Evolutionary conservation across 192 early-diverging fungal species (phyloP).

Genomic region (Dissophora ornata): DNA sequence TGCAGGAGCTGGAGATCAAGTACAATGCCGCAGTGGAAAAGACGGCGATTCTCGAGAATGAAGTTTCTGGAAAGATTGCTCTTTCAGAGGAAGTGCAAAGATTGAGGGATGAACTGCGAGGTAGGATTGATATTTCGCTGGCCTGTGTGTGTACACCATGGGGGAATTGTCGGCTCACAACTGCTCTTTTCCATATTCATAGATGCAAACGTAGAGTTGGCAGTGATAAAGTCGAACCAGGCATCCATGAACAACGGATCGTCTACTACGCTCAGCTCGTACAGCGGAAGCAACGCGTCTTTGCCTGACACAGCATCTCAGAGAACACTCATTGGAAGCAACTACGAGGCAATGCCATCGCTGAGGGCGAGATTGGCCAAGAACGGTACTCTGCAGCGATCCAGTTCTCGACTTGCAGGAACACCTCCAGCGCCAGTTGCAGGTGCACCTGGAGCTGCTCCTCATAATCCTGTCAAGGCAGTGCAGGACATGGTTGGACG

Average conservation of each 20-base stretch:
- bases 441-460: neutral
- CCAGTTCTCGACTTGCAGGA: constrained; percentile 16
- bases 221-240: constrained; percentile 64
- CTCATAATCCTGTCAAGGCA: constrained; percentile 70
- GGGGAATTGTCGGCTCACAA: neutral
- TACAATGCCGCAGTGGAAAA: constrained; percentile 78
- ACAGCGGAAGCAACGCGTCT: constrained; percentile 24
- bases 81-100: constrained; percentile 79
- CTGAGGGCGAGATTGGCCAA: constrained; percentile 40
- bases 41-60: constrained; percentile 72
- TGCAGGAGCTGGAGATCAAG: constrained; percentile 76
- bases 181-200: neutral
- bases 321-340: constrained; percentile 37
- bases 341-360: constrained; percentile 49
- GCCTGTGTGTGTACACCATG: neutral
- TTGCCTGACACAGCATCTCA: constrained; percentile 7
- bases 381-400: constrained; percentile 33
- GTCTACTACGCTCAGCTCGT: constrained; percentile 21
- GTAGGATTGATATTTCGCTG: constrained; percentile 27
- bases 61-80: constrained; percentile 74
- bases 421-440: neutral
- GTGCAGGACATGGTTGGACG: constrained; percentile 83
- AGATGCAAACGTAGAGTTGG: constrained; percentile 67
- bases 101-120: constrained; percentile 79
- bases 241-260: constrained; percentile 30